Conservation (phyloP, 805 yeast species). For the Candida vaughaniae region DNA sequence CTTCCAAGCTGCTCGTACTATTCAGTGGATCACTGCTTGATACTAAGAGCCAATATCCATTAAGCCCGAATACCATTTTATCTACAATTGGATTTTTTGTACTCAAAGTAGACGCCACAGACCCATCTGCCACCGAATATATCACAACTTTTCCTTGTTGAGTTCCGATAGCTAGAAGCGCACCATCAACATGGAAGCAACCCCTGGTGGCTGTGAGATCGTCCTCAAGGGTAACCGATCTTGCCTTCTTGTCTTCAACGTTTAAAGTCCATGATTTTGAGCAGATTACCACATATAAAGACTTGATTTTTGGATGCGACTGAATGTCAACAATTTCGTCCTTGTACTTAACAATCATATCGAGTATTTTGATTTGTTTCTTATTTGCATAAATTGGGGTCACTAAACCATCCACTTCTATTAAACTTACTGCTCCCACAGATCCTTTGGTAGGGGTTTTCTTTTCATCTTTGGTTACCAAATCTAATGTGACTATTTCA, state of each 20-base stretch:
- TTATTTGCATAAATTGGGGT: slow-evolving; percentile 21
- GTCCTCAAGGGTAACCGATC: not conserved
- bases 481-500: slow-evolving; percentile 6
- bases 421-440: slow-evolving; percentile 14
- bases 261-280: slow-evolving; percentile 20
- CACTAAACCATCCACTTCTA: slow-evolving; percentile 9
- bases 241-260: slow-evolving; percentile 9
- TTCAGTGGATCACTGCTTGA: slow-evolving; percentile 19
- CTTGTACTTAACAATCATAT: slow-evolving; percentile 5
- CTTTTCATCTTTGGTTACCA: slow-evolving; percentile 8
- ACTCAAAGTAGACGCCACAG: slow-evolving; percentile 31
- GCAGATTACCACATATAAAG: slow-evolving; percentile 28
- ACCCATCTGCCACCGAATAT: slow-evolving; percentile 39
- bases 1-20: slow-evolving; percentile 24
- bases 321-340: slow-evolving; percentile 20
- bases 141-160: slow-evolving; percentile 32
- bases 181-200: slow-evolving; percentile 50
- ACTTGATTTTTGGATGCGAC: slow-evolving; percentile 32
- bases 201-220: slow-evolving; percentile 16
- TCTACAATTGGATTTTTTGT: slow-evolving; percentile 23
- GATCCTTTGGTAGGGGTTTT: slow-evolving; percentile 17
- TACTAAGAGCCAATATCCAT: slow-evolving; percentile 62
- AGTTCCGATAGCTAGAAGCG: slow-evolving; percentile 40
- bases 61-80: slow-evolving; percentile 52
- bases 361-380: slow-evolving; percentile 15